Evolutionary conservation across 441 rosid species (phyloP).

Genomic region (Gossypium gossypioides): DNA sequence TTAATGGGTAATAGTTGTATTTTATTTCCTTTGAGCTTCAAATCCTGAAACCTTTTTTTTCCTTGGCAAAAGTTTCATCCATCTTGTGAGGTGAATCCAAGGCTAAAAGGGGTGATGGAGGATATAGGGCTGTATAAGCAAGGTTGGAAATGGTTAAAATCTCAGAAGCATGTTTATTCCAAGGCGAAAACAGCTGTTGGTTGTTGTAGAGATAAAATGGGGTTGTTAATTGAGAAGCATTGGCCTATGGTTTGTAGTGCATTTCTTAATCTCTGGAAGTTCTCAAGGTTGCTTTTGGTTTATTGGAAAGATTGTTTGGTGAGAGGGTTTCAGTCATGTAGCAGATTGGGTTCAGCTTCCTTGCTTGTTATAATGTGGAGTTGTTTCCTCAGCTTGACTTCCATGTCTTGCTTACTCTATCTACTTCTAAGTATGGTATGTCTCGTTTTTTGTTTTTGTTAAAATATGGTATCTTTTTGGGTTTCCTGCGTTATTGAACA

Average conservation of each 20-base stretch:
- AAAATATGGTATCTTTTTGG: not conserved
- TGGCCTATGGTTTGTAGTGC: conserved; percentile 82
- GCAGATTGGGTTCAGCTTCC: conserved; percentile 76
- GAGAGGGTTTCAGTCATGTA: conserved; percentile 61
- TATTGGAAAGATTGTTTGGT: conserved; percentile 64
- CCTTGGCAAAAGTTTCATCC: conserved; percentile 10
- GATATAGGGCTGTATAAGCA: conserved; percentile 83
- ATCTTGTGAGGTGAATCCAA: not conserved
- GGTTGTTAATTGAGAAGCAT: conserved; percentile 57
- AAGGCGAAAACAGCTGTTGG: conserved; percentile 33
- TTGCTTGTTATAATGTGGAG: conserved; percentile 95
- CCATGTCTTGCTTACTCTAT: conserved; percentile 71
- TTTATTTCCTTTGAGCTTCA: not conserved
- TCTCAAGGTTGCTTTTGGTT: conserved; percentile 38
- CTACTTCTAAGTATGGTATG: conserved; percentile 77
- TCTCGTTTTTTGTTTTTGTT: not conserved
- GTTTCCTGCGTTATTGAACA: not conserved
- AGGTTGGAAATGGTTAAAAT: conserved; percentile 80
- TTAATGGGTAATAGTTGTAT: conserved; percentile 3
- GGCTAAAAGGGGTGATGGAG: conserved; percentile 43
- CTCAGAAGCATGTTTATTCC: conserved; percentile 57
- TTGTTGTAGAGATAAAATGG: conserved; percentile 47
- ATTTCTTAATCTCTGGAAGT: conserved; percentile 36
- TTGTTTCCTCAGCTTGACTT: conserved; percentile 91
- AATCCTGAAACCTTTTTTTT: not conserved